Base-by-base conservation (phyloP, 1,284 basidiomycete genomes). In the Fomitopsis pinicola region DNA sequence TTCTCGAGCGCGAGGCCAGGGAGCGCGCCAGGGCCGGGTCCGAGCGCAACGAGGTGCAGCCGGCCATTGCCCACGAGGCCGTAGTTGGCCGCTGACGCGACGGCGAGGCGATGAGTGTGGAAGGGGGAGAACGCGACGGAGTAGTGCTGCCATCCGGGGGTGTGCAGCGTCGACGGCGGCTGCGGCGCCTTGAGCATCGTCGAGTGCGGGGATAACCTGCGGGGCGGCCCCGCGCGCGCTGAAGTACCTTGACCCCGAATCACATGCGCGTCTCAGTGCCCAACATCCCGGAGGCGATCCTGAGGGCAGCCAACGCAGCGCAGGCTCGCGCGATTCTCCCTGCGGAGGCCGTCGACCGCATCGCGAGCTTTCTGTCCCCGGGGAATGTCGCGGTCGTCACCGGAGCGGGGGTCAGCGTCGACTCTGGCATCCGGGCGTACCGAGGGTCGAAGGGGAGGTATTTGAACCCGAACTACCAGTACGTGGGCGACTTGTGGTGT, bases 31-130 rank as follows among this genome's bases (percentile, higher is more conserved):
- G 81, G 81, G 5, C 77, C 80, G 22, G 80, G 79, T 26, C 75
- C 77, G 26, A 86, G 72, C 8, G 84, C 84, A 53, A 86, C 80
- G 30, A 95, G 74, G 72, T 94, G 89, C 50, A 97, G 73, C 35
- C 94, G 81, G 1, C 97, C 97, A 74, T 98, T 98, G 17, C 97
- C 97, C 30, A 98, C 91, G 5, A 98, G 82, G 2, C 97, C 96
- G 74, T 94, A 98, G 77, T 98, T 98, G 40, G 96, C 94, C 0
- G 95, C 84, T 1, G 93, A 94, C 5, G 95, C 95, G 19, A 97
- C 80, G 1, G 96, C 97, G 33, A 98, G 76, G 28, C 88, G 83
- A 17, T 83, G 80, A 14, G 86, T 89, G 73, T 92, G 93, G 74
- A 97, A 98, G 5, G 97, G 97, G 0, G 94, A 97, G 89, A 94